Evolutionary conservation across 1,284 basidiomycete genomes (phyloP), one percentile per base, ranked within the genome.

Genomic region (Sphaerobolus stellatus): DNA sequence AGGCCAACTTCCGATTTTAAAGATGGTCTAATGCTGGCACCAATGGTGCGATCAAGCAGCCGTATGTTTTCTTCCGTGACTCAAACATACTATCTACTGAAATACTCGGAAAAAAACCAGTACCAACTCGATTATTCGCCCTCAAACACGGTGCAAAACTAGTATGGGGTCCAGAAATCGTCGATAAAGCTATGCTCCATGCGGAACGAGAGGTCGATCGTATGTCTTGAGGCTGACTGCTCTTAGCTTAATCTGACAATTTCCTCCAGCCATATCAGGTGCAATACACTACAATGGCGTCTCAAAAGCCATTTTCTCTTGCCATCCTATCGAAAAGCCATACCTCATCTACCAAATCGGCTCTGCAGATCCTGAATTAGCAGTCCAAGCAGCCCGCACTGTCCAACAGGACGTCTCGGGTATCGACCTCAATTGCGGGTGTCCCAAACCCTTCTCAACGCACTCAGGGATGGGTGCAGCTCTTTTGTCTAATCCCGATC

Each of bases 381-480:
- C 97, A 3, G 92, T 95, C 1, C 80, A 94, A 73, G 96, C 97
- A 0, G 94, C 96, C 20, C 83, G 88, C 66, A 82, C 79, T 0
- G 92, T 99, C 43, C 80, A 88, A 68, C 78, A 91, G 50, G 97
- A 99, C 66, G 88, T 99, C 16, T 86, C 94, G 0, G 97, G 95
- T 20, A 82, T 99, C 64, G 94, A 96, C 69, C 83, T 97, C 59
- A 97, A 96, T 69, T 97, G 94, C 64, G 97, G 92, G 1, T 95
- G 92, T 67, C 94, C 94, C 0, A 97, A 98, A 66, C 90, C 94
- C 1, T 99, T 99, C 72, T 96, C 93, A 20, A 94, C 94, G 0
- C 91, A 94, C 63, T 76, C 88, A 0, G 96, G 97, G 1, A 98
- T 99, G 95, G 97, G 97, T 18, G 95, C 97, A 2, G 95, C 94